These are phyloP conservation scores for Lentithecium fluviatile DNA, from an alignment of 495 filamentous ascomycete genomes.

Conservation along the genomic window DNA sequence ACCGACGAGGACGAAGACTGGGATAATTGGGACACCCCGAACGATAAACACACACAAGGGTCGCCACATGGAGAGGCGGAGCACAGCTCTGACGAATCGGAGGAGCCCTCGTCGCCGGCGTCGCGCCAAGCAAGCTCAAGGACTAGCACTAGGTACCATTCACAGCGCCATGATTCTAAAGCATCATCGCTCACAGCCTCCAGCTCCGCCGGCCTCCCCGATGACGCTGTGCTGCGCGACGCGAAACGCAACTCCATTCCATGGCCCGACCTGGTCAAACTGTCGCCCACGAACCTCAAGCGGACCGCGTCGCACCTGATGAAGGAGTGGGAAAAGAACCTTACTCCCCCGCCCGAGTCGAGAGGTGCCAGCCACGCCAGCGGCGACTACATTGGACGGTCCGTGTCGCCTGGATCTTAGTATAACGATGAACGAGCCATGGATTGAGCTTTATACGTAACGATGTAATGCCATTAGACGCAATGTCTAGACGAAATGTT, in stretches of 20 bases:
- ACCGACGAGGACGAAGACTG: conserved; percentile 34
- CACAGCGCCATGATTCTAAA: conserved; percentile 27
- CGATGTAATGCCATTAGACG: conserved; percentile 15
- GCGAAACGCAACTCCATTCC: conserved; percentile 62
- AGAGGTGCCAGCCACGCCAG: conserved; percentile 16
- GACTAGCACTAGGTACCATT: conserved; percentile 33
- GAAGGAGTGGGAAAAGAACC: conserved; percentile 70
- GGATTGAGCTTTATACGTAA: conserved; percentile 4
- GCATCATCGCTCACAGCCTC: conserved; percentile 19
- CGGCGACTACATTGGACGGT: conserved; percentile 34
- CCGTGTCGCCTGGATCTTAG: conserved; percentile 12
- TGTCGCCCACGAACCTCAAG: conserved; percentile 66
- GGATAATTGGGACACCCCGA: conserved; percentile 41
- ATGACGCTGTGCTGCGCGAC: conserved; percentile 7
- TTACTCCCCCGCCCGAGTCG: conserved; percentile 38
- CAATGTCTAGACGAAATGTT: conserved; percentile 26
- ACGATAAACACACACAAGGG: conserved; percentile 23
- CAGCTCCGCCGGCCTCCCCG: conserved; percentile 28
- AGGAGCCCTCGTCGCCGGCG: conserved; percentile 27
- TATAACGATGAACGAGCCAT: conserved; percentile 13
- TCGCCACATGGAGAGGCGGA: conserved; percentile 11
- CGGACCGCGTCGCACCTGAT: conserved; percentile 70
- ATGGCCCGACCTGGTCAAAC: conserved; percentile 63
- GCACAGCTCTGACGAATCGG: conserved; percentile 31
- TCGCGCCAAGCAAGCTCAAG: conserved; percentile 35